Percentiles rank a stretch among this genome's conserved stretches.
Conservation (phyloP, 805 yeast species). For the Sugiyamaella chiloensis region DNA sequence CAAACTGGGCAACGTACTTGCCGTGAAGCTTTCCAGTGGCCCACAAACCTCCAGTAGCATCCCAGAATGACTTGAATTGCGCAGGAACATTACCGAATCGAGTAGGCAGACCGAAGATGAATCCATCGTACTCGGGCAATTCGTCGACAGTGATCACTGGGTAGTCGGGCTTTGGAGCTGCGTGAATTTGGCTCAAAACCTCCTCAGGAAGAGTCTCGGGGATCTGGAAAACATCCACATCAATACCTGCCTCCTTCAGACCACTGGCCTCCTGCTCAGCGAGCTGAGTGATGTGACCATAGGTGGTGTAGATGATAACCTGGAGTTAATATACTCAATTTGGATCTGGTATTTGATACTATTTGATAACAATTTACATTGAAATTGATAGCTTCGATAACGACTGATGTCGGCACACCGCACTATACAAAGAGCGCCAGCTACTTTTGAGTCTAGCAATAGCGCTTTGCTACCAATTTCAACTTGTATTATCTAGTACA, state of each 20-base stretch:
- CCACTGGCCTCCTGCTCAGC: constrained; percentile 71
- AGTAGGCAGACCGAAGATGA: constrained; percentile 76
- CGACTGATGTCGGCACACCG: not conserved
- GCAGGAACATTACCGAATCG: constrained; percentile 74
- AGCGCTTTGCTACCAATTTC: too few relatives aligned
- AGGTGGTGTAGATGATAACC: constrained; percentile 72
- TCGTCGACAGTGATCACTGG: constrained; percentile 56
- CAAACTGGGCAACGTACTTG: constrained; percentile 70
- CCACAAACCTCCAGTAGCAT: constrained; percentile 74
- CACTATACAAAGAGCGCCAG: not conserved
- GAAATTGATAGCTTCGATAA: too few relatives aligned
- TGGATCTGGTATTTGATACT: too few relatives aligned
- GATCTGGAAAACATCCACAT: constrained; percentile 69
- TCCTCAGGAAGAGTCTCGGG: constrained; percentile 70
- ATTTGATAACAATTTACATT: not conserved
- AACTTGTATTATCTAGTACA: too few relatives aligned
- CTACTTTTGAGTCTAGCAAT: too few relatives aligned
- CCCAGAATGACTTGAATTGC: constrained; percentile 77
- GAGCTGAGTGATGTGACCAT: constrained; percentile 68
- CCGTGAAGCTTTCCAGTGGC: constrained; percentile 64
- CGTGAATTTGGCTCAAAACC: constrained; percentile 50
- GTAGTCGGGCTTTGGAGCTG: constrained; percentile 46
- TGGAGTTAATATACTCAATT: constrained; percentile 20
- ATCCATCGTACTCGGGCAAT: constrained; percentile 65
- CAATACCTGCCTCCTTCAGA: constrained; percentile 55